These are phyloP conservation scores for Echium plantagineum DNA, from an alignment of 257 asterid species.

Conservation along the genomic window DNA sequence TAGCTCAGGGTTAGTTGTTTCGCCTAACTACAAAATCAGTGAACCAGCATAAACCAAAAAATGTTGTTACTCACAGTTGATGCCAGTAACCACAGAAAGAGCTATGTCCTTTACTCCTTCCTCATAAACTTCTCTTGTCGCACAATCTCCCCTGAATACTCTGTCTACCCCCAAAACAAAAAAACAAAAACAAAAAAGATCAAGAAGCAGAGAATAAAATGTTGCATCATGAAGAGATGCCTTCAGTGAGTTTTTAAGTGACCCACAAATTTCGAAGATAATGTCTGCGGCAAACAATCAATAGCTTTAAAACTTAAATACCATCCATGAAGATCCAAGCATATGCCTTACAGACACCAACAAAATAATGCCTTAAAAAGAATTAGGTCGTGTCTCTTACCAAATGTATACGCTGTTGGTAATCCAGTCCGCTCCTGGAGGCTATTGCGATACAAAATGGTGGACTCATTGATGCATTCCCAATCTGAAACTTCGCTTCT, in stretches of 20 bases:
- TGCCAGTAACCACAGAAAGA: slow-evolving; percentile 81
- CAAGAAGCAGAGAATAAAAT: slow-evolving; percentile 1
- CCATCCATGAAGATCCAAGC: neutral
- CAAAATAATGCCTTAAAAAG: slow-evolving; percentile 6
- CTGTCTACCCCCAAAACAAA: slow-evolving; percentile 38
- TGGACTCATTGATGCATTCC: slow-evolving; percentile 93
- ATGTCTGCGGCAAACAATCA: neutral
- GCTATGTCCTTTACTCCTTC: slow-evolving; percentile 83
- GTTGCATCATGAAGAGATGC: neutral
- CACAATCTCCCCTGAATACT: slow-evolving; percentile 82
- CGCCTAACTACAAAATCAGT: slow-evolving; percentile 1
- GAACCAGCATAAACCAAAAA: slow-evolving; percentile 9
- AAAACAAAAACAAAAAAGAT: too few species aligned
- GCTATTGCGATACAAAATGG: slow-evolving; percentile 91
- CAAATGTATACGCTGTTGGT: slow-evolving; percentile 83
- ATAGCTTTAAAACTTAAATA: neutral
- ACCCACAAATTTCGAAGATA: neutral
- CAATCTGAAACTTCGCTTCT: slow-evolving; percentile 85
- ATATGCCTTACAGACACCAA: neutral
- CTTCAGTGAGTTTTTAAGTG: neutral
- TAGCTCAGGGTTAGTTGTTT: neutral
- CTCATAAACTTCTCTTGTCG: slow-evolving; percentile 74
- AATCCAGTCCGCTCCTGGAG: slow-evolving; percentile 95
- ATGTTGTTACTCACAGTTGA: slow-evolving; percentile 69
- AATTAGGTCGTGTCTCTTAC: slow-evolving; percentile 27